Conservation (phyloP, 2,329 filamentous ascomycete species). For the Akanthomyces dipterigenus region DNA sequence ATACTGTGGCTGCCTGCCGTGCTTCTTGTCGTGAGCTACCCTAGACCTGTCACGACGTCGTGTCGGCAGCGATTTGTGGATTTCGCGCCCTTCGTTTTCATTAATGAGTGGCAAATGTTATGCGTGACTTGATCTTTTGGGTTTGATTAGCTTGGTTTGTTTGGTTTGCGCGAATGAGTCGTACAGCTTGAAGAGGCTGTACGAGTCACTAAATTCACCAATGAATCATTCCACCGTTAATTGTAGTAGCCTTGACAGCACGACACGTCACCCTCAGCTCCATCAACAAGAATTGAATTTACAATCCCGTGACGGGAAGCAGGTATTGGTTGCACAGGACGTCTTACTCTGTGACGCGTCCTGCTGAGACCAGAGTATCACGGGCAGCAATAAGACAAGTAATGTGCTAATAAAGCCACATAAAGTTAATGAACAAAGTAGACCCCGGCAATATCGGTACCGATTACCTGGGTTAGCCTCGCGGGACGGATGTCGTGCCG, state of each 20-base stretch:
- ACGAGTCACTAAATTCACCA: too few relatives aligned
- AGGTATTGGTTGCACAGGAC: background rate
- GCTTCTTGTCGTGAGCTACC: background rate
- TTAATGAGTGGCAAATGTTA: background rate
- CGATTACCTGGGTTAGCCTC: background rate
- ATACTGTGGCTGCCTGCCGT: background rate
- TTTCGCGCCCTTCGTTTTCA: too few relatives aligned
- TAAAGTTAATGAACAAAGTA: background rate
- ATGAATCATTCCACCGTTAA: background rate
- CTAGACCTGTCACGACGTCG: background rate
- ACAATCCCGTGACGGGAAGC: background rate
- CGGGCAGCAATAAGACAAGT: background rate
- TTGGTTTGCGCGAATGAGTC: too few relatives aligned
- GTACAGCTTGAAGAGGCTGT: too few relatives aligned
- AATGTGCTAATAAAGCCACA: background rate
- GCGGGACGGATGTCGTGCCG: background rate
- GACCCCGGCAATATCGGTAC: too few relatives aligned
- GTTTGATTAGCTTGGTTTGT: too few relatives aligned
- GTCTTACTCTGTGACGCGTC: conserved; percentile 1
- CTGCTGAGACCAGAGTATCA: background rate
- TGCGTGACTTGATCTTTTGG: background rate
- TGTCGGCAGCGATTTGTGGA: background rate
- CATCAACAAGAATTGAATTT: background rate
- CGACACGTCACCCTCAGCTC: background rate
- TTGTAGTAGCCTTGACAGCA: background rate